Conservation (phyloP, 768 basidiomycete genomes). For the Leucogyrophana mollusca region DNA sequence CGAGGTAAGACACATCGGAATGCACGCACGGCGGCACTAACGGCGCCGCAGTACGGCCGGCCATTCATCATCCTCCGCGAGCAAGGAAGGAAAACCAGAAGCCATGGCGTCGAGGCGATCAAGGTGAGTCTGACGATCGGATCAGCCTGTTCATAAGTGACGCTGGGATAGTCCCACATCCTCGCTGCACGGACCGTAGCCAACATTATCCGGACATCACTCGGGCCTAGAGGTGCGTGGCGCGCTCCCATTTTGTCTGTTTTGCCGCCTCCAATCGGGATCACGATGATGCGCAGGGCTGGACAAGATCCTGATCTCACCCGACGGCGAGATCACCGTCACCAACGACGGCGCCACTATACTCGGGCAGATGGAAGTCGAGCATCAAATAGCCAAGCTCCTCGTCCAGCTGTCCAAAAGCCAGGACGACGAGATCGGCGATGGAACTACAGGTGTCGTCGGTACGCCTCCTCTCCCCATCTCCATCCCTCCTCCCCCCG, state of each 20-base stretch:
- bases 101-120: conserved; percentile 92
- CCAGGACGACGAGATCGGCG: conserved; percentile 99
- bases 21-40: conserved; percentile 2
- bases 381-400: conserved; percentile 98
- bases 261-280: background rate
- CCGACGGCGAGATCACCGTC: conserved; percentile 98
- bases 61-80: conserved; percentile 98
- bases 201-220: conserved; percentile 91
- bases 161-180: conserved; percentile 74
- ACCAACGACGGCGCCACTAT: conserved; percentile 99
- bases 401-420: conserved; percentile 95
- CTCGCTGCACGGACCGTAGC: conserved; percentile 92
- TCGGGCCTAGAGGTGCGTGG: conserved; percentile 84
- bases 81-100: conserved; percentile 88
- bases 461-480: conserved; percentile 60
- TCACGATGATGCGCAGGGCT: conserved; percentile 64
- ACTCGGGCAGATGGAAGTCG: conserved; percentile 97
- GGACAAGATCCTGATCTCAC: conserved; percentile 92
- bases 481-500: conserved; percentile 4
- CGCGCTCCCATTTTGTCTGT: background rate
- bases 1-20: conserved; percentile 49
- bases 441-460: conserved; percentile 98
- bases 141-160: conserved; percentile 3
- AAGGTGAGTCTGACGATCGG: conserved; percentile 52
- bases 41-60: conserved; percentile 69